A percentile compares a stretch with the other conserved stretches of the same genome.
phyloP scores from a whole-genome alignment of 2,329 filamentous ascomycete species.

The Berkeleyomyces basicola region DNA sequence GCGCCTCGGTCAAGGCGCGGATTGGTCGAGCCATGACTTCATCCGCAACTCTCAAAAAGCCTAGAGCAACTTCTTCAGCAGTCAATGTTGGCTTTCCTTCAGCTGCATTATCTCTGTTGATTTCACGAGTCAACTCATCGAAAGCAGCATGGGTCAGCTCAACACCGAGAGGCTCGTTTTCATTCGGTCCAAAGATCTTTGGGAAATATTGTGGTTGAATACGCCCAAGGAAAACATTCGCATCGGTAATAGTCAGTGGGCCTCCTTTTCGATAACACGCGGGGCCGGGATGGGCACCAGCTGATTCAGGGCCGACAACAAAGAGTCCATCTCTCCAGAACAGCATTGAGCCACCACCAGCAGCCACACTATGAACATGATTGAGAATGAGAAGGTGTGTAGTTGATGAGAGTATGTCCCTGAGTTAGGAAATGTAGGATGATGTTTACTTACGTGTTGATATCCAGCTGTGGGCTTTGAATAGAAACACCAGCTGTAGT shows the following conservation, averaged over 20 bases:
- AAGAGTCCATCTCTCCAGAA: slow-evolving; percentile 86
- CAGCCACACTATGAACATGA: slow-evolving; percentile 42
- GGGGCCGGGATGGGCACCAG: slow-evolving; percentile 75
- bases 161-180: slow-evolving; percentile 63
- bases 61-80: slow-evolving; percentile 72
- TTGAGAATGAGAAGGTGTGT: background rate
- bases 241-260: slow-evolving; percentile 83
- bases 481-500: slow-evolving; percentile 90
- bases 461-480: slow-evolving; percentile 80
- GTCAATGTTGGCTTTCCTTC: slow-evolving; percentile 58
- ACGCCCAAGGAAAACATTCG: slow-evolving; percentile 71
- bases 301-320: slow-evolving; percentile 77
- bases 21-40: slow-evolving; percentile 87
- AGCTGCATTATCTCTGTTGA: slow-evolving; percentile 36
- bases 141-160: slow-evolving; percentile 62
- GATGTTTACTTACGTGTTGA: slow-evolving; percentile 49
- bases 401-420: background rate
- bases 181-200: slow-evolving; percentile 83
- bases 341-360: slow-evolving; percentile 68
- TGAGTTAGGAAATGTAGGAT: background rate
- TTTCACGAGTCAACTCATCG: slow-evolving; percentile 55
- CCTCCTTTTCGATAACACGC: slow-evolving; percentile 84
- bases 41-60: slow-evolving; percentile 79
- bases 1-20: slow-evolving; percentile 76
- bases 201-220: slow-evolving; percentile 84